Conservation (phyloP, 257 asterid genomes). For the Echium plantagineum region DNA sequence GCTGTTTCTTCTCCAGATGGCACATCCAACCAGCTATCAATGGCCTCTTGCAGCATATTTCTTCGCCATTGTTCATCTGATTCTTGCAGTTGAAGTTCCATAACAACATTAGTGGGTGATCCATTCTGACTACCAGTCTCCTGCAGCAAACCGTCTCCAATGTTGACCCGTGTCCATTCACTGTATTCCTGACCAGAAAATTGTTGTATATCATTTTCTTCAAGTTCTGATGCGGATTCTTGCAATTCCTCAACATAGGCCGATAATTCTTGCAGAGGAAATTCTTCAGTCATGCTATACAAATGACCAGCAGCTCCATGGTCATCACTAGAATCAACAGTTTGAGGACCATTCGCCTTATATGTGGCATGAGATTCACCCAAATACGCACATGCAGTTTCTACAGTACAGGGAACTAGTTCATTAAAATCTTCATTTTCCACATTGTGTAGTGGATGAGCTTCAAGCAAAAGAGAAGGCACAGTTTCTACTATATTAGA, state of each 20-base stretch:
- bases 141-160: conserved; percentile 30
- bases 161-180: conserved; percentile 22
- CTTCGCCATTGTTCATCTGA: conserved; percentile 6
- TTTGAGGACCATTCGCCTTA: conserved; percentile 20
- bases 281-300: conserved; percentile 23
- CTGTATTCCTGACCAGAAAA: conserved; percentile 13
- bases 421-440: conserved; percentile 10
- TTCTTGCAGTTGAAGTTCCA: conserved; percentile 38
- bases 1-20: conserved; percentile 44
- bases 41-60: conserved; percentile 45
- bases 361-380: conserved; percentile 17
- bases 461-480: background rate
- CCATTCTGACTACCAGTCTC: conserved; percentile 26
- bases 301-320: conserved; percentile 8
- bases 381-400: conserved; percentile 6
- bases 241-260: conserved; percentile 29
- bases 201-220: conserved; percentile 26
- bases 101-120: conserved; percentile 22
- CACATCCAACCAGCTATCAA: conserved; percentile 55
- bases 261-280: conserved; percentile 28
- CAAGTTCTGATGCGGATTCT: conserved; percentile 25
- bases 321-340: conserved; percentile 12
- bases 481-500: background rate
- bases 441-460: background rate
- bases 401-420: conserved; percentile 9